phyloP scores from a whole-genome alignment of 2,329 filamentous ascomycete species.

The Tricladium varicosporioides region DNA sequence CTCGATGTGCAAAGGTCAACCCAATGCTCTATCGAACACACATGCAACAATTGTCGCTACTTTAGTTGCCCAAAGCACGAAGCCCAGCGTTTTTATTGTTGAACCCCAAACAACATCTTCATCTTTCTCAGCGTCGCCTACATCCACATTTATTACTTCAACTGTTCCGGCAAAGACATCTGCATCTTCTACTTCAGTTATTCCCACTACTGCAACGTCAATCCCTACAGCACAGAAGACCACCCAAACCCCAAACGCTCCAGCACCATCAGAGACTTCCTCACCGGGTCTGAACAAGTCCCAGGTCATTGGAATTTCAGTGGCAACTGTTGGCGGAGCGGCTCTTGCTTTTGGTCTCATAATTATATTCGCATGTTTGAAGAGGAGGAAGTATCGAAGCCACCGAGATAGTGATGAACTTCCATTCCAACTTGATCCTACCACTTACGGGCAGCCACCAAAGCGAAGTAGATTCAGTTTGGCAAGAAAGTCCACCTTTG shows the following conservation, averaged over 20 bases:
- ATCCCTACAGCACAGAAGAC: conserved; percentile 14
- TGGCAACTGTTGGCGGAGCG: conserved; percentile 51
- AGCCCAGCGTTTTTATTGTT: conserved; percentile 36
- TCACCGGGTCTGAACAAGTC: conserved; percentile 18
- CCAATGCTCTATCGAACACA: conserved; percentile 53
- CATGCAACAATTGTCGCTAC: conserved; percentile 59
- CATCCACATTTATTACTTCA: conserved; percentile 3
- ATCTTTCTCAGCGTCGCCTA: conserved; percentile 3
- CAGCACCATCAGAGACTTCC: conserved; percentile 16
- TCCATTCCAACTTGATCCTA: conserved; percentile 31
- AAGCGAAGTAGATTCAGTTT: conserved; percentile 19
- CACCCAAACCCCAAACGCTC: conserved; percentile 14
- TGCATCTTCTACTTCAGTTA: not conserved
- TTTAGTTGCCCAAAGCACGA: conserved; percentile 42
- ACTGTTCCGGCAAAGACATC: not conserved
- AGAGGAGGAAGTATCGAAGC: conserved; percentile 32
- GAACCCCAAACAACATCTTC: conserved; percentile 20
- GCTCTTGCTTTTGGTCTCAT: conserved; percentile 49
- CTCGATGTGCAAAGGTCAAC: conserved; percentile 54
- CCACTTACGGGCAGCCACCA: conserved; percentile 19
- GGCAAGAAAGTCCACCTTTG: conserved; percentile 13
- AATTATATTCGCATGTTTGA: conserved; percentile 34
- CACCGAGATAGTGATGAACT: conserved; percentile 33
- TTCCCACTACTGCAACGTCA: conserved; percentile 11
- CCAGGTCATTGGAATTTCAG: conserved; percentile 57